phyloP scores from a whole-genome alignment of 2,329 filamentous ascomycete species.

The Trichoderma afroharzianum region DNA sequence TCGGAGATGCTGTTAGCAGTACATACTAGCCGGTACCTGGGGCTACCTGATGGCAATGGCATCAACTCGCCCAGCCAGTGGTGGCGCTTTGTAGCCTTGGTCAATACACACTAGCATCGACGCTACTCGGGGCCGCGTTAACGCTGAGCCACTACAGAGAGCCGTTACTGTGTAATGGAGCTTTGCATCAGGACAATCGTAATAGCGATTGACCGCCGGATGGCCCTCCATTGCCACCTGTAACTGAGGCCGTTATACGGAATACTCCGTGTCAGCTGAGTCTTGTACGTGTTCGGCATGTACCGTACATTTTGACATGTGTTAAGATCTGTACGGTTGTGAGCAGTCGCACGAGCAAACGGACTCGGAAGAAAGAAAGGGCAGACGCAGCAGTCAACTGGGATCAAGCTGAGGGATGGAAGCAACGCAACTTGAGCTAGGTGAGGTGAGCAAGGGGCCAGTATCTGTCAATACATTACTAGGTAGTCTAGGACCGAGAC shows the following conservation, averaged over 20 bases:
- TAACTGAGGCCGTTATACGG: not conserved
- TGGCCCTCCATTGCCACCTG: not conserved
- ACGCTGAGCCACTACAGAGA: not conserved
- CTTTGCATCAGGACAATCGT: not conserved
- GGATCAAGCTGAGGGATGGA: not conserved
- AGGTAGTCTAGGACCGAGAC: not conserved
- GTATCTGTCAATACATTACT: too few relatives aligned
- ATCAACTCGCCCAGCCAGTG: not conserved
- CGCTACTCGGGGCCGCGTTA: not conserved
- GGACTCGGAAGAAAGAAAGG: not conserved
- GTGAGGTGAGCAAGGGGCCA: not conserved
- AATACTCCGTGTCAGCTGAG: slow-evolving; percentile 3
- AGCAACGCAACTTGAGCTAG: not conserved
- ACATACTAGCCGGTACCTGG: not conserved
- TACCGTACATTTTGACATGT: not conserved
- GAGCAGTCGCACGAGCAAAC: not conserved
- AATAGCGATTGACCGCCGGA: slow-evolving; percentile 1
- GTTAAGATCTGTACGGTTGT: not conserved
- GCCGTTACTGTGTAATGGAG: not conserved
- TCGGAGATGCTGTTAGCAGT: not conserved
- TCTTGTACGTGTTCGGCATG: not conserved
- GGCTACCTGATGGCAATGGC: not conserved
- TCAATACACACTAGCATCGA: slow-evolving; percentile 12
- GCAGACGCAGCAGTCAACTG: not conserved
- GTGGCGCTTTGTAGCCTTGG: not conserved